Conservation (phyloP, 2,329 filamentous ascomycete species). For the Chaetoscypha palmicola region DNA sequence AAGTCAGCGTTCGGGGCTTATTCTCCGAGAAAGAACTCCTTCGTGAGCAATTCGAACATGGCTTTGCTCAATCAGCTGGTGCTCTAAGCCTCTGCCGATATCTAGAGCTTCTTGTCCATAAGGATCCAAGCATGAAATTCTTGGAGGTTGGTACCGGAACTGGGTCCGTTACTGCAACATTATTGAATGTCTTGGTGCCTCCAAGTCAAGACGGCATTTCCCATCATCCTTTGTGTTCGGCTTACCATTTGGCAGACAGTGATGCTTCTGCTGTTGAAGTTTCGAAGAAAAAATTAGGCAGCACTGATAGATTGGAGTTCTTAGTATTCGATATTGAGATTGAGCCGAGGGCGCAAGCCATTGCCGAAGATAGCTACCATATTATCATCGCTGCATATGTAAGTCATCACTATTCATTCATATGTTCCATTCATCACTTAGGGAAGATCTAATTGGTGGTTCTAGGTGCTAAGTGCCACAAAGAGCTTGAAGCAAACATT, state of each 20-base stretch:
- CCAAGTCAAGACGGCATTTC: too few species aligned
- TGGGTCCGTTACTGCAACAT: not conserved
- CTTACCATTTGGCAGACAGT: too few species aligned
- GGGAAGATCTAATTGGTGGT: not conserved
- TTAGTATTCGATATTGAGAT: not conserved
- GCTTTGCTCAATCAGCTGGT: not conserved
- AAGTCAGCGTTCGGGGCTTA: not conserved
- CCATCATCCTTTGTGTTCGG: too few species aligned
- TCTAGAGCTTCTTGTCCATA: not conserved
- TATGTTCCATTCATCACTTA: not conserved
- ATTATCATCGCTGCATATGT: not conserved
- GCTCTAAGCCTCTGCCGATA: not conserved
- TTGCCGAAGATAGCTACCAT: not conserved
- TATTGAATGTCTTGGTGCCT: too few species aligned
- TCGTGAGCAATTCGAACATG: not conserved
- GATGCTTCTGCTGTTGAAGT: too few species aligned
- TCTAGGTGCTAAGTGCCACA: not conserved
- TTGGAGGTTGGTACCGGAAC: not conserved
- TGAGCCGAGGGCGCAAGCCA: not conserved
- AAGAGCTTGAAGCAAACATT: not conserved
- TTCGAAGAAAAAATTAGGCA: too few species aligned
- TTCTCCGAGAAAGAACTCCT: not conserved
- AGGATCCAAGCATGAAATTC: not conserved
- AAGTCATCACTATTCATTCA: too few species aligned
- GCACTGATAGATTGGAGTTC: too few species aligned